Percentiles rank a stretch among this genome's conserved stretches.
Conservation (phyloP, 306 rosid species). For the Pterocarpus santalinus region DNA sequence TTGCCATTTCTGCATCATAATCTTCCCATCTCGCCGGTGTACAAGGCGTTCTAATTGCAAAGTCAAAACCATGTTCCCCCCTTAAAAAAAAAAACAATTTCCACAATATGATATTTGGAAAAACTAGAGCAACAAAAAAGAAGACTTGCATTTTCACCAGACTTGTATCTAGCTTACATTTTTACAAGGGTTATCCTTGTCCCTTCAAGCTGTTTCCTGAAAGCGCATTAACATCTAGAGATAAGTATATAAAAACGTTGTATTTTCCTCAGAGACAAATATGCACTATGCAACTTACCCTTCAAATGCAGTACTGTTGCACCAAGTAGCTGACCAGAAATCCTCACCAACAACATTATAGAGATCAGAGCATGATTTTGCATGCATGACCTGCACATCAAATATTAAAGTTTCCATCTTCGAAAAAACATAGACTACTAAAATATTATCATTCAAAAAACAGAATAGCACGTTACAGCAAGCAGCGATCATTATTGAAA, state of each 20-base stretch:
- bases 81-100: constrained; percentile 54
- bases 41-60: constrained; percentile 92
- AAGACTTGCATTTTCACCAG: constrained; percentile 35
- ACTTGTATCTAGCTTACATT: constrained; percentile 60
- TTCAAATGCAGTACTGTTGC: constrained; percentile 88
- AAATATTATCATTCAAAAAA: not conserved
- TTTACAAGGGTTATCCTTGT: constrained; percentile 85
- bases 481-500: not conserved
- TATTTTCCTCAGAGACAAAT: constrained; percentile 35
- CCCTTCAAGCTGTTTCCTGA: constrained; percentile 97
- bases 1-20: constrained; percentile 87
- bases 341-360: constrained; percentile 84
- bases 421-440: constrained; percentile 16
- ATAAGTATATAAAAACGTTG: constrained; percentile 44
- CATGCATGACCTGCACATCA: constrained; percentile 72
- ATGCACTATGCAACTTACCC: constrained; percentile 63
- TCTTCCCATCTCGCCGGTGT: constrained; percentile 93
- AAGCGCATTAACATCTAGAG: constrained; percentile 51
- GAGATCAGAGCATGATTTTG: constrained; percentile 92
- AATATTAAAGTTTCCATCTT: constrained; percentile 28
- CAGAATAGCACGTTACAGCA: constrained; percentile 3
- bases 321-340: constrained; percentile 95
- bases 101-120: not conserved
- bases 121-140: constrained; percentile 24
- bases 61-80: constrained; percentile 82